Base-by-base conservation (phyloP, 2,329 filamentous ascomycete species). In the Lachnellula arida region DNA sequence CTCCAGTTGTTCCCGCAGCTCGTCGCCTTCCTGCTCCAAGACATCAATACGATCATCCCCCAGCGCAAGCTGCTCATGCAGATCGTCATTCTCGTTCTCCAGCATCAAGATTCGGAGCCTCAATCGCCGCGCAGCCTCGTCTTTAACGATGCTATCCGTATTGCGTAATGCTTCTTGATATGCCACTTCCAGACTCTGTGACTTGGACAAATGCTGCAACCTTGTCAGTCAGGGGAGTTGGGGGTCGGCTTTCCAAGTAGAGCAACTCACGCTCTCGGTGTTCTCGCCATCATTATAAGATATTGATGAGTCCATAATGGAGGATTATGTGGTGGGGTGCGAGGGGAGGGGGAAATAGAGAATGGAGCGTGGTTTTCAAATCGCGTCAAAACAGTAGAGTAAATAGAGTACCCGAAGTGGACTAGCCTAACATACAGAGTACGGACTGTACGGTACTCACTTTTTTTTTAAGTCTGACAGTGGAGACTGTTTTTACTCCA, bases 101-200 rank as follows among this genome's bases (percentile, higher is more conserved):
- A 89, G 75, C n/a, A 91, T 73, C 53, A 92, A 74, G 53, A 86
- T 78, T 60, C 86, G 82, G 58, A 93, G 78, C 62, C 84, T 84
- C 51, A 91, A 73, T 61, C 85, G 81, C 48, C 92, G 85, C 40
- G 82, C 77, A 57, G 86, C 83, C 70, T 97, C 92, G 61, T 91
- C 84, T 65, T 89, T 88, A 62, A 83, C 75, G 54, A 95, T 78
- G 11, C 86, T 75, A 52, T 89, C 81, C 37, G 87, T 81, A 53
- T 85, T 78, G 63, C 87, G 84, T 53, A 81, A 73, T 61, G 80
- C 81, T 57, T 80, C 78, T 62, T 87, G 83, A 69, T 92, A 89
- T 64, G 82, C 82, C 58, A 88, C 74, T 69, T 95, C 89, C 52
- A 91, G 79, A 47, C 35, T 54, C 53, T 70, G 65, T n/a, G 66